Conservation (phyloP, 129 eudicot genomes). For the Flaveria sonorensis region DNA sequence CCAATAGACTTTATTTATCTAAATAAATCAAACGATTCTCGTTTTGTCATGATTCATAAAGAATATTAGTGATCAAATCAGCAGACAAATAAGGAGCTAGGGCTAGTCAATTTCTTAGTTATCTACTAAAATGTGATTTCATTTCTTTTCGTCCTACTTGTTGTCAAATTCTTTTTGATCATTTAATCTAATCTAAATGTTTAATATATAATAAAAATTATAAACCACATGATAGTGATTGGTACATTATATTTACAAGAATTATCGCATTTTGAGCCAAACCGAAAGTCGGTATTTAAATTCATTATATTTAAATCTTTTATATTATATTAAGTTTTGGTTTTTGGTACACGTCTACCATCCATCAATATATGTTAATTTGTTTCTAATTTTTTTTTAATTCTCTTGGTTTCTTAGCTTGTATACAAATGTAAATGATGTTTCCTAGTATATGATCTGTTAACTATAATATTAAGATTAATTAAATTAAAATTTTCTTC, state of each 20-base stretch:
- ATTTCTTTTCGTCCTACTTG: neutral
- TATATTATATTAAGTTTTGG: neutral
- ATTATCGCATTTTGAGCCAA: neutral
- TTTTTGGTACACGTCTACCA: neutral
- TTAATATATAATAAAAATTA: neutral
- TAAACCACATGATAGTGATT: neutral
- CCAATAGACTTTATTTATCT: no score
- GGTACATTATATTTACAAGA: neutral
- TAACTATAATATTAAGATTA: neutral
- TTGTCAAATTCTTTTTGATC: no score
- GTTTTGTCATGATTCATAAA: no score
- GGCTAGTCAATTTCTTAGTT: no score
- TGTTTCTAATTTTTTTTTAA: neutral
- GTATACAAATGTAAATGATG: slow-evolving; percentile 30
- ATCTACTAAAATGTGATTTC: no score
- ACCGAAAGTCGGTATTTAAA: neutral
- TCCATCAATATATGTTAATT: no score
- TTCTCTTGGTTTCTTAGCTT: slow-evolving; percentile 33
- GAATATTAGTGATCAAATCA: no score
- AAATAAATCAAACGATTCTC: no score
- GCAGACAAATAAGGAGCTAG: no score
- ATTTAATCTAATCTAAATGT: neutral
- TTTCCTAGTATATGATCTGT: slow-evolving; percentile 19
- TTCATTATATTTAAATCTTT: neutral
- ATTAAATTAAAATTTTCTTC: neutral